Conservation (phyloP, 176 grass and related monocot species). For the Triticum monococcum region DNA sequence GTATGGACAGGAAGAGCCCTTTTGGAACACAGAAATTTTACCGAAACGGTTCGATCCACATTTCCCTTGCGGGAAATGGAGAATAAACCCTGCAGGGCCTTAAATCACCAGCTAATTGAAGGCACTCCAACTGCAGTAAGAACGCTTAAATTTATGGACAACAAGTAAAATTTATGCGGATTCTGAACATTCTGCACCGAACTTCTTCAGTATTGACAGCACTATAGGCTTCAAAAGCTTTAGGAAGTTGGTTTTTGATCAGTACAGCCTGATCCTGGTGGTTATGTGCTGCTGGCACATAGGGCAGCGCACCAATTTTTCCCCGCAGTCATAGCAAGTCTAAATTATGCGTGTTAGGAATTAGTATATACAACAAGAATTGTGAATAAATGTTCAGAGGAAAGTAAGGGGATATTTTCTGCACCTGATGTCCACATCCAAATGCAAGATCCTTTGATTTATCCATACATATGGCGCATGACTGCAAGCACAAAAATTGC, state of each 20-base stretch:
- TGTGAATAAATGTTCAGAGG: background rate
- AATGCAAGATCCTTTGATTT: slow-evolving; percentile 93
- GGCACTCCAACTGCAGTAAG: background rate
- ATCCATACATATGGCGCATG: slow-evolving; percentile 87
- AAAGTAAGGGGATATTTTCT: slow-evolving; percentile 8
- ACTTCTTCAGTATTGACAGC: slow-evolving; percentile 9
- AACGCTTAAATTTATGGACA: background rate
- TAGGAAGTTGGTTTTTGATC: slow-evolving; percentile 5
- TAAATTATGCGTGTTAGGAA: slow-evolving; percentile 34
- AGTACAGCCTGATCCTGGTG: slow-evolving; percentile 91
- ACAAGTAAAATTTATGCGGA: background rate
- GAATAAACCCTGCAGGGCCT: background rate
- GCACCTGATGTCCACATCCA: slow-evolving; percentile 97
- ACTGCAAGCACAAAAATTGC: slow-evolving; percentile 38
- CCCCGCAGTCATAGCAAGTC: slow-evolving; percentile 87
- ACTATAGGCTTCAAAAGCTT: slow-evolving; percentile 2
- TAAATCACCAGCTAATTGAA: background rate
- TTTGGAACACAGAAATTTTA: background rate
- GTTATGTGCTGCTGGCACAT: slow-evolving; percentile 78
- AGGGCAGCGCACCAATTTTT: slow-evolving; percentile 67
- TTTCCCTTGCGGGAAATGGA: background rate
- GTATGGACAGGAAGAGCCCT: background rate
- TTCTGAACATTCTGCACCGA: slow-evolving; percentile 16
- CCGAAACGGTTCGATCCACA: background rate
- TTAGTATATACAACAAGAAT: slow-evolving; percentile 11